Base-by-base conservation (phyloP, 805 yeast genomes). In the Metschnikowia similis region DNA sequence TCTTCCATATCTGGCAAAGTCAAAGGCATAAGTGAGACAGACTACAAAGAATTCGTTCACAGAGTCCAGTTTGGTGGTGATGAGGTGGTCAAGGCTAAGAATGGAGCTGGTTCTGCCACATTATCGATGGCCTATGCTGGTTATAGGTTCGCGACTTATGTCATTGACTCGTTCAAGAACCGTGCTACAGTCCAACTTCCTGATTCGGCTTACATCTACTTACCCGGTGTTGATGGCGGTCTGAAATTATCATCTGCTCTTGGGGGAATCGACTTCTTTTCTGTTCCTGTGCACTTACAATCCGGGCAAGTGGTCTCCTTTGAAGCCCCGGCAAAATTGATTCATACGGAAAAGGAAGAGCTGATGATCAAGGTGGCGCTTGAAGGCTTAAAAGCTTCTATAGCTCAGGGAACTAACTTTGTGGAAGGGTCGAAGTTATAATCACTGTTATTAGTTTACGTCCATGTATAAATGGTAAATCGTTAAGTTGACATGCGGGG, bases 171-270 rank as follows among this genome's bases (percentile, higher is more conserved):
- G 8, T 48, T 46, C 41, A 32, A 49, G 26, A 43, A 48, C 37
- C 35, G 31, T 16, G 31, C 46, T 3, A 11, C 26, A 4, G 48
- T 38, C 11, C 27, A 26, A 3, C 49, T 71, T 14, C 74, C 79
- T 5, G 83, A 79, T 54, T 72, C 80, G 8, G 71, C 82, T 3
- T 79, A 72, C 59, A 64, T 79, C 31, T 80, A 80, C 61, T 75
- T 85, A 54, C 80, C 81, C 11, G 83, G 81, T 16, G 60, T 80
- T 26, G 68, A 68, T 36, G 72, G 76, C 41, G 88, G 85, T 32
- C 60, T 67, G 32, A 61, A 64, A 45, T 67, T 79, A 40, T 66
- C 75, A 9, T 46, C 66, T 10, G 53, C 63, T 51, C 66, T 71
- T 49, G 64, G 72, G 30, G 70, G 74, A 3, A 70, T 67, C 17